A percentile compares a stretch with the other conserved stretches of the same genome.
Conservation (phyloP, 2,329 filamentous ascomycete genomes). For the Clarireedia homoeocarpa region DNA sequence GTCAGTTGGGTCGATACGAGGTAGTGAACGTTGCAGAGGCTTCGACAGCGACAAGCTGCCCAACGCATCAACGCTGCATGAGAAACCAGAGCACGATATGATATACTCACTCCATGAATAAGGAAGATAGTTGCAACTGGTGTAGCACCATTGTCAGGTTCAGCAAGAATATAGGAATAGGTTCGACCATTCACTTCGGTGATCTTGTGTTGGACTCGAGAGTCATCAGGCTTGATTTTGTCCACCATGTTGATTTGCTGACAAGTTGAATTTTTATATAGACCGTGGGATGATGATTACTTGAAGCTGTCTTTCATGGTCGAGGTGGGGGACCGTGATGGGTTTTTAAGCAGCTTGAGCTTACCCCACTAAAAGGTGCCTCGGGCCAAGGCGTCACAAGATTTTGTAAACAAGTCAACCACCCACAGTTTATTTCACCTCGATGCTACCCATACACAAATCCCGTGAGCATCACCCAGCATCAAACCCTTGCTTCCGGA, state of each 20-base stretch:
- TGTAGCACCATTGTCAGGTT: constrained; percentile 40
- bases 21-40: too few relatives aligned
- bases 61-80: not conserved
- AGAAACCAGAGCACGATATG: not conserved
- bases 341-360: not conserved
- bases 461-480: not conserved
- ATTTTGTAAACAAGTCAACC: not conserved
- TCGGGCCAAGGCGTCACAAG: not conserved
- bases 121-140: constrained; percentile 43
- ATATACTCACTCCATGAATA: constrained; percentile 39
- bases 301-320: too few relatives aligned
- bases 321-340: too few relatives aligned
- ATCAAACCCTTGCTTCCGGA: too few relatives aligned
- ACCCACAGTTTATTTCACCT: not conserved
- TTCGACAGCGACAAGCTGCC: not conserved
- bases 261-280: not conserved
- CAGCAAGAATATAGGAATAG: constrained; percentile 53
- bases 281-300: not conserved
- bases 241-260: constrained; percentile 35
- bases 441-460: not conserved
- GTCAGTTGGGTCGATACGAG: not conserved
- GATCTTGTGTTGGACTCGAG: constrained; percentile 56
- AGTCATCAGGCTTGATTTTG: constrained; percentile 59
- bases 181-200: constrained; percentile 58
- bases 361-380: not conserved